Evolutionary conservation across 345 rosid genomes (phyloP).

Genomic region (Salix suchowensis): DNA sequence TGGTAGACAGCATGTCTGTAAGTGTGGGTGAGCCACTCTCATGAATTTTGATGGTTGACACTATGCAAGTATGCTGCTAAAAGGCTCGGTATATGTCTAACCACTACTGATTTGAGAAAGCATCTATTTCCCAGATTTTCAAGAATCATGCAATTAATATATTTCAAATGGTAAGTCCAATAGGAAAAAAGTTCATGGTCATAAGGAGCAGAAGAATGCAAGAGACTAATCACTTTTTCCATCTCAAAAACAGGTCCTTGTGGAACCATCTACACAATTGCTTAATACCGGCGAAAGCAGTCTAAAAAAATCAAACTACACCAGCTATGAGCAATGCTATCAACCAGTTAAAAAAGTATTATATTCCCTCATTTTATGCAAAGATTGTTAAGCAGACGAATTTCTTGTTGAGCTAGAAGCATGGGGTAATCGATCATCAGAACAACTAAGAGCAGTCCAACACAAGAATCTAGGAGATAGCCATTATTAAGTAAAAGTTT

Average conservation of each 20-base stretch:
- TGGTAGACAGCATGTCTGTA: neutral
- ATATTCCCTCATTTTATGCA: neutral
- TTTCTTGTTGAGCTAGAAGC: neutral
- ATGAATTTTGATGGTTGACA: slow-evolving; percentile 63
- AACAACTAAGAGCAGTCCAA: neutral
- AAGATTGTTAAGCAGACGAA: neutral
- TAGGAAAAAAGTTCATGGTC: neutral
- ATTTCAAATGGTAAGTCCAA: neutral
- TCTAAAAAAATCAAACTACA: neutral
- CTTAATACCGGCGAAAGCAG: neutral
- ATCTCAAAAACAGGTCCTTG: neutral
- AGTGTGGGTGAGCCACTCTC: slow-evolving; percentile 41
- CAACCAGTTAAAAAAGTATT: neutral
- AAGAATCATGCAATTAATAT: slow-evolving; percentile 24
- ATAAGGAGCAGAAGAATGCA: neutral
- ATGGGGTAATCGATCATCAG: neutral
- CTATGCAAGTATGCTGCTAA: slow-evolving; percentile 78
- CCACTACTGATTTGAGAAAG: slow-evolving; percentile 85
- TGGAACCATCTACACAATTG: neutral
- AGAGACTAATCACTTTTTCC: neutral
- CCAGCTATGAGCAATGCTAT: neutral
- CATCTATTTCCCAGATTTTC: slow-evolving; percentile 89
- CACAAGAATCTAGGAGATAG: neutral
- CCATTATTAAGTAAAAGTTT: neutral
- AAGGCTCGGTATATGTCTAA: slow-evolving; percentile 83